Percentiles rank a stretch among this genome's conserved stretches.
phyloP scores from a whole-genome alignment of 2,329 filamentous ascomycete genomes.

The Botrytis fabae region DNA sequence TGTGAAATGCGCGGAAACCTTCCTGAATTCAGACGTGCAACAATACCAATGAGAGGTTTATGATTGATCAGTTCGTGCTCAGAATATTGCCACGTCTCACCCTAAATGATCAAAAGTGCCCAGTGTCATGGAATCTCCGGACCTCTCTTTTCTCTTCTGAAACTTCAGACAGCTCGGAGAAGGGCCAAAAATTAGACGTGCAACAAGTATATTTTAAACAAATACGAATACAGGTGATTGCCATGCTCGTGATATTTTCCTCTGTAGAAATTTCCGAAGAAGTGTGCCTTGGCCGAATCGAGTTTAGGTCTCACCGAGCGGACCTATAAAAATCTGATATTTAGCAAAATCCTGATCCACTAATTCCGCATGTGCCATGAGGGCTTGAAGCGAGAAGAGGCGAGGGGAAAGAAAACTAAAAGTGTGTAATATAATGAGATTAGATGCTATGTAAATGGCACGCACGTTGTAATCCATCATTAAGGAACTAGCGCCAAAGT shows the following conservation, averaged over 20 bases:
- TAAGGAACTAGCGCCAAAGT: not conserved
- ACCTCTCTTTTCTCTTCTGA: not conserved
- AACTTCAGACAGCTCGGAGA: not conserved
- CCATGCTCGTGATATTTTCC: not conserved
- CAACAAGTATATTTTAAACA: not conserved
- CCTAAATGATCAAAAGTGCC: not conserved
- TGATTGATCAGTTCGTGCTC: not conserved
- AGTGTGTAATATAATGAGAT: not conserved
- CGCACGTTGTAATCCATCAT: not conserved
- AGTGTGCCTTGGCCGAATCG: not conserved
- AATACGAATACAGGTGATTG: not conserved
- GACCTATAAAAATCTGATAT: not conserved
- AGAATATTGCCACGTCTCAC: not conserved
- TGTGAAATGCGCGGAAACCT: not conserved
- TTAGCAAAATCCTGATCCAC: not conserved
- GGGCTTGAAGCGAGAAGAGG: constrained; percentile 7
- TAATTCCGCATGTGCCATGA: not conserved
- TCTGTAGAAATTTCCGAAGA: not conserved
- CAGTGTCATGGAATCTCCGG: not conserved
- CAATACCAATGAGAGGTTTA: not conserved
- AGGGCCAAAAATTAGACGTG: not conserved
- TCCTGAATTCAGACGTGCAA: not conserved
- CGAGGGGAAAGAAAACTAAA: not conserved
- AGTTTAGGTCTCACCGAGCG: constrained; percentile 4
- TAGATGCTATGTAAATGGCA: not conserved